Percentiles rank a stretch among this genome's conserved stretches.
Evolutionary conservation across 1,284 basidiomycete species (phyloP).

Genomic region (Hypsizygus ulmarius): DNA sequence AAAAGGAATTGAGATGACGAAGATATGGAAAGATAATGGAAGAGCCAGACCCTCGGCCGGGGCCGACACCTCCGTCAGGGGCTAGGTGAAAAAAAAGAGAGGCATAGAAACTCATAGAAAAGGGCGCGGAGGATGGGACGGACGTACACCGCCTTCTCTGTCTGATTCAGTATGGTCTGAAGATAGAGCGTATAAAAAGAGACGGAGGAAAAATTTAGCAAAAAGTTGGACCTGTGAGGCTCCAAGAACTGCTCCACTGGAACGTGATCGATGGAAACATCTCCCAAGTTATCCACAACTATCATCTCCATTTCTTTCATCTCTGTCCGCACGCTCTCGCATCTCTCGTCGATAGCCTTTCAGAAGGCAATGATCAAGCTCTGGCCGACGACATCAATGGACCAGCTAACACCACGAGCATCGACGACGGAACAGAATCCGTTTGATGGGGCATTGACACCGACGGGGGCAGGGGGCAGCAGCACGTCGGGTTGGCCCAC

Average conservation of each 20-base stretch:
- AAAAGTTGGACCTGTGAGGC: not conserved
- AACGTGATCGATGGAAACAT: constrained; percentile 13
- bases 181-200: constrained; percentile 4
- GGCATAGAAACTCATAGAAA: constrained; percentile 2
- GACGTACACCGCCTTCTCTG: constrained; percentile 3
- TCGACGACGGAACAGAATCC: constrained; percentile 62
- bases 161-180: not conserved
- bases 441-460: constrained; percentile 49
- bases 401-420: constrained; percentile 73
- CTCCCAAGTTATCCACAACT: constrained; percentile 14
- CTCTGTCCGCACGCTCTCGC: constrained; percentile 17
- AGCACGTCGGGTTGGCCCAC: constrained; percentile 21
- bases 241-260: constrained; percentile 16
- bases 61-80: constrained; percentile 4
- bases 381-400: constrained; percentile 58
- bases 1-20: constrained; percentile 11
- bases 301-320: constrained; percentile 21
- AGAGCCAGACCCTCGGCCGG: constrained; percentile 2
- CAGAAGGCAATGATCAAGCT: constrained; percentile 57
- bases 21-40: not conserved
- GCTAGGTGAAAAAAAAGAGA: not conserved
- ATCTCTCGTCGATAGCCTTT: constrained; percentile 20
- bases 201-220: not conserved
- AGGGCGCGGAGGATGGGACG: not conserved
- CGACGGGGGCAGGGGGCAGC: constrained; percentile 6